Conservation (phyloP, 2,329 filamentous ascomycete genomes). For the Colletotrichum sp. region DNA sequence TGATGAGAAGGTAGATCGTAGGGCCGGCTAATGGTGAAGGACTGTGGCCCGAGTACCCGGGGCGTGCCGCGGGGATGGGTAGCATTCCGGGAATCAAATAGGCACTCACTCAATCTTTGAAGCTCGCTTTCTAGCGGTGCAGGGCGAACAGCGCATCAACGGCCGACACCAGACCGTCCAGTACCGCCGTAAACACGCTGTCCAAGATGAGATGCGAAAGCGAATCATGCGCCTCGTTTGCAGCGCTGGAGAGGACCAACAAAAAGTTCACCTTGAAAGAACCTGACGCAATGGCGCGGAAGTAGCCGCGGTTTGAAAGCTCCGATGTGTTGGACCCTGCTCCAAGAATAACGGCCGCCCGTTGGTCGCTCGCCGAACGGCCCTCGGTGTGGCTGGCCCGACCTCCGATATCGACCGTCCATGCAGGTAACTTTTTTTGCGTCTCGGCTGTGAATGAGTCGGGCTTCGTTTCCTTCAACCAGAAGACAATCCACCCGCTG, state of each 20-base stretch:
- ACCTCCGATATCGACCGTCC: conserved; percentile 20
- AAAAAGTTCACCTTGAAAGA: not conserved
- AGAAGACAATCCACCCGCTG: not conserved
- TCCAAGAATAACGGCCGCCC: not conserved
- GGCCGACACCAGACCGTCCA: not conserved
- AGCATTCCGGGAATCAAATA: not conserved
- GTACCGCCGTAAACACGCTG: not conserved
- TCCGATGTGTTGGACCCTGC: not conserved
- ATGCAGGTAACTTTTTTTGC: conserved; percentile 4
- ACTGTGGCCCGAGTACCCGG: not conserved
- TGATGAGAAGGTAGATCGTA: not conserved
- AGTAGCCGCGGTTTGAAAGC: not conserved
- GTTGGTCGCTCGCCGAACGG: conserved; percentile 18
- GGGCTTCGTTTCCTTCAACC: not conserved
- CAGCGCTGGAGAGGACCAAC: not conserved
- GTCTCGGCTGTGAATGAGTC: not conserved
- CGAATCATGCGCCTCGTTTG: not conserved
- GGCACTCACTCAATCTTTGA: not conserved
- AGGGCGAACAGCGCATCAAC: not conserved
- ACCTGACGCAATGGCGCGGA: conserved; percentile 1
- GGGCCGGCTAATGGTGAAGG: not conserved
- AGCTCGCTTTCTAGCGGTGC: not conserved
- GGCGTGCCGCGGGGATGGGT: not conserved
- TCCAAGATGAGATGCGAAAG: not conserved
- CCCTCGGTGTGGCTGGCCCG: conserved; percentile 15